A percentile compares a stretch with the other conserved stretches of the same genome.
These are phyloP conservation scores for Entrophospora sp. DNA, from an alignment of 192 early-diverging fungal genomes.

Conservation along the genomic window DNA sequence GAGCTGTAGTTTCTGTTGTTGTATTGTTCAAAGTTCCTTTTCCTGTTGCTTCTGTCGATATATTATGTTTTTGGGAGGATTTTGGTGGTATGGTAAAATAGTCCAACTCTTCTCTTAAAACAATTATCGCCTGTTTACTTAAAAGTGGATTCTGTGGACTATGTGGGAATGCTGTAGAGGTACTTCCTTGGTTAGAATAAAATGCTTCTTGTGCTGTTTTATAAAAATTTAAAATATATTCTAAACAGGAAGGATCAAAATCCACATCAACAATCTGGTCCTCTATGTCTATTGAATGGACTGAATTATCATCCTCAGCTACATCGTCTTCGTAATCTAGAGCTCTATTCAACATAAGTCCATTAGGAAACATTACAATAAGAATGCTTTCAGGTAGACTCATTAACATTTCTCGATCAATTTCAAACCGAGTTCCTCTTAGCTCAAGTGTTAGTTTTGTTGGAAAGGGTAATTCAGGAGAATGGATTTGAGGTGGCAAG, in stretches of 20 bases:
- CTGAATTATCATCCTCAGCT: constrained; percentile 27
- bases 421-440: constrained; percentile 43
- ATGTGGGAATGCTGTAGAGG: constrained; percentile 7
- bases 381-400: constrained; percentile 51
- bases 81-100: constrained; percentile 57
- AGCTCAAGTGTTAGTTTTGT: constrained; percentile 46
- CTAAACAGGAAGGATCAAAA: constrained; percentile 45
- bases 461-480: constrained; percentile 29
- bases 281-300: constrained; percentile 31
- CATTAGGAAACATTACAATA: constrained; percentile 57
- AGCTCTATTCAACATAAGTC: constrained; percentile 34
- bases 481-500: constrained; percentile 5
- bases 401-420: constrained; percentile 48
- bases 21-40: too few species aligned
- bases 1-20: background rate
- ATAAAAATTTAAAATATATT: constrained; percentile 44
- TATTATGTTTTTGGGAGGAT: constrained; percentile 2
- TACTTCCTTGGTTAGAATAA: constrained; percentile 25
- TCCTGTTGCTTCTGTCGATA: background rate
- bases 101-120: constrained; percentile 70
- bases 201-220: constrained; percentile 33
- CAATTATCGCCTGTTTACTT: constrained; percentile 60
- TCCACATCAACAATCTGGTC: constrained; percentile 46
- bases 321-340: constrained; percentile 30
- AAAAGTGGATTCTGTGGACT: constrained; percentile 37